Evolutionary conservation across 164 flowering plant species (phyloP).

Genomic region (Platanus orientalis): DNA sequence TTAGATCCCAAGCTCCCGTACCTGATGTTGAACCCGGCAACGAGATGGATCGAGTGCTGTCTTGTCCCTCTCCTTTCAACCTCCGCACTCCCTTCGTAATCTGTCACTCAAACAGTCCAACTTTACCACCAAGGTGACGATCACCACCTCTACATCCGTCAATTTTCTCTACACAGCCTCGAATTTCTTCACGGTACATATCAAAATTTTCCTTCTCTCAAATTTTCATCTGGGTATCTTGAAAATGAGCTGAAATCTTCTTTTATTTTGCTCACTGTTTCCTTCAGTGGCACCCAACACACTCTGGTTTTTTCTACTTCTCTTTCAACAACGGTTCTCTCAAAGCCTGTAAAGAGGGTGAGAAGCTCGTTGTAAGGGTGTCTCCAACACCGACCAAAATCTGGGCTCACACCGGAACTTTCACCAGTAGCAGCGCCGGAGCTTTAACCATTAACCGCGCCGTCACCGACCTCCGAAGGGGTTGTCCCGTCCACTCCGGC

Average conservation of each 20-base stretch:
- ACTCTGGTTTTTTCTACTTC: conserved; percentile 82
- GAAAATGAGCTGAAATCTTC: background rate
- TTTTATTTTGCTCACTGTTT: conserved; percentile 3
- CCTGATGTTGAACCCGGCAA: too few relatives aligned
- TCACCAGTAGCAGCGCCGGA: conserved; percentile 26
- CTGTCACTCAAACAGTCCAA: too few relatives aligned
- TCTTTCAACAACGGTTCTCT: conserved; percentile 66
- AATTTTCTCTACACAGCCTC: too few relatives aligned
- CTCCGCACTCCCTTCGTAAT: too few relatives aligned
- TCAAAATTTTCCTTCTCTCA: conserved; percentile 2
- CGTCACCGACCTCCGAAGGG: conserved; percentile 52
- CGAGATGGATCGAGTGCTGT: too few relatives aligned
- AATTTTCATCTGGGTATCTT: background rate
- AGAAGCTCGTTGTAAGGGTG: conserved; percentile 60
- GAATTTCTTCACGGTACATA: conserved; percentile 60
- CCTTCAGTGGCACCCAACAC: conserved; percentile 73
- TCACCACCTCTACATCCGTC: too few relatives aligned
- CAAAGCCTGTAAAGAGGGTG: conserved; percentile 43
- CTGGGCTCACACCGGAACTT: too few relatives aligned
- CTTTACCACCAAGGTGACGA: too few relatives aligned
- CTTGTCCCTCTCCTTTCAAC: too few relatives aligned
- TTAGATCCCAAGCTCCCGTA: too few relatives aligned
- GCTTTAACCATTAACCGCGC: conserved; percentile 34
- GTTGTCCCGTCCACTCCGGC: conserved; percentile 53
- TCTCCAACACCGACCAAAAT: conserved; percentile 17